A percentile compares a stretch with the other conserved stretches of the same genome.
Conservation (phyloP, 2,329 filamentous ascomycete genomes). For the Paecilomyces sp. region DNA sequence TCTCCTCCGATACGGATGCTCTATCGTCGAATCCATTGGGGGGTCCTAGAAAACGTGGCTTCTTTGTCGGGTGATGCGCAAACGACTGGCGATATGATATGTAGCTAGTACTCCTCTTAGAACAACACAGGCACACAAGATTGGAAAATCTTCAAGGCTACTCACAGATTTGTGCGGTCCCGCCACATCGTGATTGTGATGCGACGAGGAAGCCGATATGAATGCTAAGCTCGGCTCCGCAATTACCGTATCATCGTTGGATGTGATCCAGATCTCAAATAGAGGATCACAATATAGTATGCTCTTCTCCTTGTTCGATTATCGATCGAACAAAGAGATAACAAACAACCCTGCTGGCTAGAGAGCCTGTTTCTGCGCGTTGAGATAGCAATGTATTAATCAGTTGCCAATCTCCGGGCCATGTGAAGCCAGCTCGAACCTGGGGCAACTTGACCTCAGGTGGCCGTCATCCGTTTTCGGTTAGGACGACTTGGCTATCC, state of each 20-base stretch:
- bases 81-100: constrained; percentile 99
- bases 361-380: neutral
- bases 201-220: constrained; percentile 3
- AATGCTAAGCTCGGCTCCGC: neutral
- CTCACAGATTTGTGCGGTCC: constrained; percentile 96
- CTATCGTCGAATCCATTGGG: constrained; percentile 56
- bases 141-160: constrained; percentile 2
- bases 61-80: constrained; percentile 85
- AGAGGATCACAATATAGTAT: neutral
- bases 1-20: constrained; percentile 57
- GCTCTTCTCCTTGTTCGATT: neutral
- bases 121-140: neutral
- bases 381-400: neutral
- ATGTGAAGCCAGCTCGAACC: neutral
- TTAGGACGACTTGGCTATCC: neutral
- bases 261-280: neutral
- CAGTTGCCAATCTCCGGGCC: neutral
- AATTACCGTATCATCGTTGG: constrained; percentile 1
- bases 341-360: neutral
- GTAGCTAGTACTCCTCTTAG: constrained; percentile 54
- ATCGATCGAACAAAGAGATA: neutral
- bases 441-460: neutral
- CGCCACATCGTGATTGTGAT: constrained; percentile 80
- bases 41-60: constrained; percentile 60
- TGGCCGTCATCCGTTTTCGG: neutral